Conservation (phyloP, 352 stramenopile species). For the Phytophthora kernoviae region DNA sequence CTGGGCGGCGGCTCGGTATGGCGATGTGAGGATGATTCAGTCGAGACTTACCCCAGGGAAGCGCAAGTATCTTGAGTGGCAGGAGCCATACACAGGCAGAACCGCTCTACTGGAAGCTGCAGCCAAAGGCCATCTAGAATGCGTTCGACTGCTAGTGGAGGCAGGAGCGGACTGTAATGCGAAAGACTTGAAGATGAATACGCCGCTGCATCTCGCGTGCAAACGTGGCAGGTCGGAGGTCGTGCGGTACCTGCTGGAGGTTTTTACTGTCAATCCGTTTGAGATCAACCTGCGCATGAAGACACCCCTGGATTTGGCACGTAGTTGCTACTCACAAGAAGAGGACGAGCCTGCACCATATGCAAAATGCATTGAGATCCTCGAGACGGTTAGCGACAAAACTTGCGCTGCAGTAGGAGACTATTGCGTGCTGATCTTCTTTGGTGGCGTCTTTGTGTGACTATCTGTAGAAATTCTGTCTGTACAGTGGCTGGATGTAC, state of each 20-base stretch:
- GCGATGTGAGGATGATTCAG: conserved; percentile 43
- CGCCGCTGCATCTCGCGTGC: conserved; percentile 59
- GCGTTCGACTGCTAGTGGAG: conserved; percentile 45
- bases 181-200: conserved; percentile 55
- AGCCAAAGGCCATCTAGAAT: conserved; percentile 47
- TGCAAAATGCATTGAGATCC: conserved; percentile 57
- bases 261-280: conserved; percentile 46
- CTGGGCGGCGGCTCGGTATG: conserved; percentile 52
- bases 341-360: conserved; percentile 32
- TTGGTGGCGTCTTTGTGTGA: conserved; percentile 1
- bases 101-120: conserved; percentile 54
- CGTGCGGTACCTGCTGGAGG: conserved; percentile 48
- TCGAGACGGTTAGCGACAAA: no score
- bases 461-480: conserved; percentile 46
- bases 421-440: no score
- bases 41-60: conserved; percentile 44
- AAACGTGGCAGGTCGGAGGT: conserved; percentile 46
- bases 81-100: conserved; percentile 49
- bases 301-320: conserved; percentile 51
- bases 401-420: no score
- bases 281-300: conserved; percentile 50
- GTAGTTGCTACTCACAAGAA: conserved; percentile 35
- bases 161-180: conserved; percentile 57
- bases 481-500: conserved; percentile 71
- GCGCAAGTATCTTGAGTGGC: conserved; percentile 56